phyloP scores from a whole-genome alignment of 2,329 filamentous ascomycete genomes.

The Pyrenochaeta sp. region DNA sequence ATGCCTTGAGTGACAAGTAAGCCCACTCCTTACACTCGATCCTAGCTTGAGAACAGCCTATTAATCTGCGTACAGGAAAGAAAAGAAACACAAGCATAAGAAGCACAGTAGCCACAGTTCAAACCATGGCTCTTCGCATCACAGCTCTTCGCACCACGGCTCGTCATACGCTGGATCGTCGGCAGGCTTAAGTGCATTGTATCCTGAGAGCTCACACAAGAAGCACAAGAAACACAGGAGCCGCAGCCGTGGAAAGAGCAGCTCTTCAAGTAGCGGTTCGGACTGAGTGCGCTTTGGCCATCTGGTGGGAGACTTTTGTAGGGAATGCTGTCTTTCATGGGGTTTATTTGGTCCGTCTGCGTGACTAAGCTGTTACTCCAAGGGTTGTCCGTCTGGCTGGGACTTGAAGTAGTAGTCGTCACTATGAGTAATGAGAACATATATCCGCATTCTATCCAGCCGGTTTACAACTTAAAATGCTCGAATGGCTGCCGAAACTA shows the following conservation, averaged over 20 bases:
- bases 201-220: slow-evolving; percentile 32
- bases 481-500: no score
- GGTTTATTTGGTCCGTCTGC: neutral
- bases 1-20: slow-evolving; percentile 58
- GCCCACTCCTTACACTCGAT: neutral
- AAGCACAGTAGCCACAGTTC: slow-evolving; percentile 40
- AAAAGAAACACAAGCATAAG: slow-evolving; percentile 49
- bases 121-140: slow-evolving; percentile 36
- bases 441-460: neutral
- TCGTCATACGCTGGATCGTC: slow-evolving; percentile 42
- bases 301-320: neutral
- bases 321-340: neutral
- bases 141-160: slow-evolving; percentile 27
- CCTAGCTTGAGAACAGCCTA: neutral
- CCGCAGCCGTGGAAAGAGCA: slow-evolving; percentile 41
- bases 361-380: neutral
- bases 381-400: neutral
- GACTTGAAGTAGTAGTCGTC: neutral
- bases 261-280: slow-evolving; percentile 48
- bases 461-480: no score
- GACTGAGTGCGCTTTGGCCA: slow-evolving; percentile 30
- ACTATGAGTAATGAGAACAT: neutral
- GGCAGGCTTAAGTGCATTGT: slow-evolving; percentile 46
- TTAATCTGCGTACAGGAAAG: slow-evolving; percentile 24
- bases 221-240: slow-evolving; percentile 44